Base-by-base conservation (phyloP, 2,329 filamentous ascomycete genomes). In the Huntiella savannae region DNA sequence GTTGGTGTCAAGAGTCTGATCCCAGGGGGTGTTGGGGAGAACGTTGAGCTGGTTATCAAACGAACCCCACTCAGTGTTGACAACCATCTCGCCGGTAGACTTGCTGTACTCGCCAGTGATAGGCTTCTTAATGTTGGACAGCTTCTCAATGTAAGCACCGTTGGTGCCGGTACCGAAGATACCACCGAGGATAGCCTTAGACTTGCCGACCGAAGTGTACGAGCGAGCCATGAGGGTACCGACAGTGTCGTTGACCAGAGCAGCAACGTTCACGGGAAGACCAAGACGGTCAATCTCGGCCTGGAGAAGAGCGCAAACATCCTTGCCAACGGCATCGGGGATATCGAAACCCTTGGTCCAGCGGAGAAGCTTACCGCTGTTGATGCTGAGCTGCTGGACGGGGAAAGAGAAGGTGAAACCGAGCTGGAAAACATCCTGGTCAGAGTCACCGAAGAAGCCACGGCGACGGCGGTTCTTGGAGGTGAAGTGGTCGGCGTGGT, bases 311-410 rank as follows among this genome's bases (percentile, higher is more conserved):
- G 77, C 79, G 61, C 91, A 98, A 32, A 98, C 87, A 60, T 98
- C 91, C 63, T 95, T 82, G 55, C 88, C 91, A 49, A 98, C 63
- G 1, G 87, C 83, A 59, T 96, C 91, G n/a, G 78, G 73, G 54
- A 98, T 96, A 59, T 96, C 85, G 59, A 95, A 98, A 45, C 91
- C 91, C 68, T 98, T 98, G 49, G 91, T 98, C 91, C 91, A 98
- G 55, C 91, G 78, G 63, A 95, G 91, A 46, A 98, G 70, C 48
- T 79, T 81, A 51, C 91, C 91, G 64, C 86, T 88, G 70, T 96
- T 96, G 60, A 98, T 94, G 35, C 85, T 87, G 49, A 82, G 70
- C 61, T 98, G 91, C 59, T 92, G 77, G 35, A 96, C 87, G 2
- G 91, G 91, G 66, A 96, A 98, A 59, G 83, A 93, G 64, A 98